Conservation (phyloP, 768 basidiomycete species). For the Amanita inopinata region DNA sequence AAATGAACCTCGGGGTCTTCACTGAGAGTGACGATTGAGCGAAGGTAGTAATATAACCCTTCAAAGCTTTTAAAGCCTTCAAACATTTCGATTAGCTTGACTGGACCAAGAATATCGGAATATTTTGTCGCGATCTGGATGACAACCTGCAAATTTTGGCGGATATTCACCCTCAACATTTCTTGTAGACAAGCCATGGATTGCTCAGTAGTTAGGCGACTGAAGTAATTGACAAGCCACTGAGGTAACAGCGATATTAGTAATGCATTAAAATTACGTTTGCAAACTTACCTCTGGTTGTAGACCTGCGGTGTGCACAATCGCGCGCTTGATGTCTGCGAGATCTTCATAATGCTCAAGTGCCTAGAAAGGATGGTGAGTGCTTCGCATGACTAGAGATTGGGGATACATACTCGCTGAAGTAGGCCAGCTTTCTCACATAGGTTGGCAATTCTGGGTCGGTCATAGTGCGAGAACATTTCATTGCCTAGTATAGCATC, state of each 20-base stretch:
- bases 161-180: constrained; percentile 94
- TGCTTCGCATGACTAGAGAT: neutral
- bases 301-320: constrained; percentile 84
- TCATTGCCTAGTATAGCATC: constrained; percentile 98
- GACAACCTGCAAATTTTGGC: constrained; percentile 93
- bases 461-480: constrained; percentile 96
- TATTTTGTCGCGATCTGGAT: constrained; percentile 99
- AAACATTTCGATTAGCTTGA: constrained; percentile 97
- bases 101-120: constrained; percentile 93
- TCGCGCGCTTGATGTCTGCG: constrained; percentile 96
- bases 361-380: constrained; percentile 46
- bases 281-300: constrained; percentile 60
- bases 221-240: constrained; percentile 98
- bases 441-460: constrained; percentile 92
- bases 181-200: constrained; percentile 94
- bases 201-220: constrained; percentile 92
- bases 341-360: constrained; percentile 97
- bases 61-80: constrained; percentile 97
- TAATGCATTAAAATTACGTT: neutral
- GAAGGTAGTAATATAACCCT: constrained; percentile 97
- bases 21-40: constrained; percentile 94
- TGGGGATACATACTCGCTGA: constrained; percentile 58
- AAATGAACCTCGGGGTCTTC: constrained; percentile 97
- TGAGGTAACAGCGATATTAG: constrained; percentile 19
- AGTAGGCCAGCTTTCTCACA: constrained; percentile 97